Conservation (phyloP, 192 early-diverging fungal genomes). For the Lobosporangium transversale region DNA sequence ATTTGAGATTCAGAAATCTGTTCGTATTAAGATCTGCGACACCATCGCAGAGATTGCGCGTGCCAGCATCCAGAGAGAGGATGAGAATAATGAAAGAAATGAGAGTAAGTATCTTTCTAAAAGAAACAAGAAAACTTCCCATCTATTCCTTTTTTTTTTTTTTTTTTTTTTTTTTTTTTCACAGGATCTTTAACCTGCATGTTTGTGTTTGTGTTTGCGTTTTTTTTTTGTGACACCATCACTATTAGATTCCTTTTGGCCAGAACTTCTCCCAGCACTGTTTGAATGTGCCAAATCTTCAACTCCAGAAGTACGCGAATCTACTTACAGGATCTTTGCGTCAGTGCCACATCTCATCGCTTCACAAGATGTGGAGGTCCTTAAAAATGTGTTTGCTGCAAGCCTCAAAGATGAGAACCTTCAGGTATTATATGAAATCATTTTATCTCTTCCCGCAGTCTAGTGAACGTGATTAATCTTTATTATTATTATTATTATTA, state of each 20-base stretch:
- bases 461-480: neutral
- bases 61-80: conserved; percentile 44
- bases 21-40: conserved; percentile 93
- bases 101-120: neutral
- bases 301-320: conserved; percentile 78
- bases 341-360: conserved; percentile 78
- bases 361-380: conserved; percentile 68
- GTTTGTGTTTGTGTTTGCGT: neutral
- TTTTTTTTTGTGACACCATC: neutral
- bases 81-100: neutral
- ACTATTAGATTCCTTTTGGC: conserved; percentile 65
- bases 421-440: too few relatives aligned
- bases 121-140: neutral
- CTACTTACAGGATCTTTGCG: conserved; percentile 88
- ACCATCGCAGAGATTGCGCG: conserved; percentile 89
- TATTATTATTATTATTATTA: neutral
- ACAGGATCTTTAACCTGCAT: neutral
- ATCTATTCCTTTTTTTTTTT: neutral
- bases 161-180: neutral
- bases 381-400: conserved; percentile 72
- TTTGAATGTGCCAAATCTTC: conserved; percentile 80
- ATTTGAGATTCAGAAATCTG: conserved; percentile 70
- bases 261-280: conserved; percentile 78
- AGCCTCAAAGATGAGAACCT: conserved; percentile 68
- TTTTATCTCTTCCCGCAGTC: too few relatives aligned